These are phyloP conservation scores for Lolium rigidum DNA, from an alignment of 176 grass and related monocot genomes.

Conservation along the genomic window DNA sequence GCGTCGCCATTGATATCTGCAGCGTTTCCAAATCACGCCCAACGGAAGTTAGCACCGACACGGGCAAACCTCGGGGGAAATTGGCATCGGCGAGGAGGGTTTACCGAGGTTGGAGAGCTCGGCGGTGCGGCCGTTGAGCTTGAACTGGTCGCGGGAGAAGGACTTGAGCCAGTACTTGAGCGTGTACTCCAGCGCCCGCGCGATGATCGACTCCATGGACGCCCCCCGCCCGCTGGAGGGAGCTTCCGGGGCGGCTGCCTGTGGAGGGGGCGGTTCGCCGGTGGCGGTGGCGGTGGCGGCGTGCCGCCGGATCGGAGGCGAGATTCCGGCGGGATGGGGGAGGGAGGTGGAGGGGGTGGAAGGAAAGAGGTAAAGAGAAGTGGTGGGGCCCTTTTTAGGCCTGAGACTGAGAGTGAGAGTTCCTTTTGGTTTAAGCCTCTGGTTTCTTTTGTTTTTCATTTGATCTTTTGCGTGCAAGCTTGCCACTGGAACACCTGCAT, in stretches of 20 bases:
- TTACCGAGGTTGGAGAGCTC: conserved; percentile 93
- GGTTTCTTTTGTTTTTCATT: not conserved
- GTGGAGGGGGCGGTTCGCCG: not conserved
- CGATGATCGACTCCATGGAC: conserved; percentile 96
- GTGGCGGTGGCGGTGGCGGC: conserved; percentile 27
- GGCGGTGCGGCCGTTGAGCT: conserved; percentile 96
- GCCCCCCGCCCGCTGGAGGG: conserved; percentile 19
- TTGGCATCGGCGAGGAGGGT: conserved; percentile 18
- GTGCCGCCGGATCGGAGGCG: conserved; percentile 50
- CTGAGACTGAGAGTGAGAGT: conserved; percentile 38
- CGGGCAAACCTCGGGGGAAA: conserved; percentile 20
- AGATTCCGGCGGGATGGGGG: conserved; percentile 61
- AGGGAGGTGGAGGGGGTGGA: conserved; percentile 10
- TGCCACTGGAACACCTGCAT: conserved; percentile 11
- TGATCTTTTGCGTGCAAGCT: not conserved
- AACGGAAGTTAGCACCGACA: conserved; percentile 35
- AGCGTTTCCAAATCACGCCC: conserved; percentile 44
- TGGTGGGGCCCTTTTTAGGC: conserved; percentile 46
- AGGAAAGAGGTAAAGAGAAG: conserved; percentile 32
- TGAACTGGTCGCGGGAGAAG: conserved; percentile 99
- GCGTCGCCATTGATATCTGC: conserved; percentile 98
- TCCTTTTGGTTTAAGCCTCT: conserved; percentile 43
- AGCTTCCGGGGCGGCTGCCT: not conserved
- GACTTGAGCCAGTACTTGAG: conserved; percentile 99
- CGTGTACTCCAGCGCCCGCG: conserved; percentile 98